Evolutionary conservation across 345 rosid genomes (phyloP).

Genomic region (Salix suchowensis): DNA sequence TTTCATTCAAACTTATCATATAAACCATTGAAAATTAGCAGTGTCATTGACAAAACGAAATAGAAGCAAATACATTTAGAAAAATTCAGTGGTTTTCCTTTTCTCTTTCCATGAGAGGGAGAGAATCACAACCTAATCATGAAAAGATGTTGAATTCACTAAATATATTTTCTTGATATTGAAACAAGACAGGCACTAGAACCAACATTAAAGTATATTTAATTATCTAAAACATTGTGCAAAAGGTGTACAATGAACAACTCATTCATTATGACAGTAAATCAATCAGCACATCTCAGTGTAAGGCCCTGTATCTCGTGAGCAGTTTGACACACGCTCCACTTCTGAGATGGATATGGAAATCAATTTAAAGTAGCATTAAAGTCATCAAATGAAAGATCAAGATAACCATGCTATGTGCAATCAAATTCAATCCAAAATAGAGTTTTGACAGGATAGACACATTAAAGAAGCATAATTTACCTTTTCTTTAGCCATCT

Average conservation of each 20-base stretch:
- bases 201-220: neutral
- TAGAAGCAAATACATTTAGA: neutral
- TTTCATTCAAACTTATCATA: neutral
- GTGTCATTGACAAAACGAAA: neutral
- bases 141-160: neutral
- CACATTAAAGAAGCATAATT: neutral
- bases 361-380: neutral
- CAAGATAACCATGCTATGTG: neutral
- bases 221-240: neutral
- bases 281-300: neutral
- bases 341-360: neutral
- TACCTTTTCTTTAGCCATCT: conserved; percentile 91
- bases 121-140: neutral
- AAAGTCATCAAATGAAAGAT: neutral
- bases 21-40: neutral
- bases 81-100: neutral
- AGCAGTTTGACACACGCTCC: neutral
- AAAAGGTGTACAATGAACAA: neutral
- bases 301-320: neutral
- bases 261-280: neutral
- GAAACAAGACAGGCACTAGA: neutral
- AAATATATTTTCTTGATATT: neutral
- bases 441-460: neutral
- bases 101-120: neutral
- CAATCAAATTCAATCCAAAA: conserved; percentile 6